Evolutionary conservation across 208 protist genomes (phyloP).

Genomic region (Entamoeba histolytica): DNA sequence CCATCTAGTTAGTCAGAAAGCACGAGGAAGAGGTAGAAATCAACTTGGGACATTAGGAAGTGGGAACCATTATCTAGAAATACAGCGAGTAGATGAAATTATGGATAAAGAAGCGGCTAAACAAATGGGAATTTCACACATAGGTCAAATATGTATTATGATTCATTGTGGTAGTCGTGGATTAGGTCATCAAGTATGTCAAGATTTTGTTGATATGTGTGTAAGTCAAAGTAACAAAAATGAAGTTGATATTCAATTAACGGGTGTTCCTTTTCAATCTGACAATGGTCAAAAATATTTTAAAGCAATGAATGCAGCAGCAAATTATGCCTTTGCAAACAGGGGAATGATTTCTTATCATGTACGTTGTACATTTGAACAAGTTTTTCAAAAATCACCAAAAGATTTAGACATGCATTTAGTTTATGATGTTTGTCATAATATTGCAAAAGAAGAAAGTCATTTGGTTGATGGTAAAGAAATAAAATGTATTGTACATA

Average conservation of each 20-base stretch:
- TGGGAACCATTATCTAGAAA: slow-evolving; percentile 56
- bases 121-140: slow-evolving; percentile 47
- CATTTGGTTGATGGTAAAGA: slow-evolving; percentile 46
- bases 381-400: slow-evolving; percentile 25
- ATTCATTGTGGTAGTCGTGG: slow-evolving; percentile 55
- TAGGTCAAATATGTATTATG: slow-evolving; percentile 43
- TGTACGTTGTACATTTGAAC: slow-evolving; percentile 35
- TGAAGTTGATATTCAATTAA: slow-evolving; percentile 45
- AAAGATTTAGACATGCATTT: slow-evolving; percentile 54
- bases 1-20: slow-evolving; percentile 37
- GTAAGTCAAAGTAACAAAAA: slow-evolving; percentile 46
- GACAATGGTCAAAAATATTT: slow-evolving; percentile 47
- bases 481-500: slow-evolving; percentile 48
- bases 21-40: slow-evolving; percentile 49
- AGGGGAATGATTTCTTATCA: slow-evolving; percentile 50
- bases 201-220: slow-evolving; percentile 35
- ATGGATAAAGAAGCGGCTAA: slow-evolving; percentile 43
- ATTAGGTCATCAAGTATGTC: slow-evolving; percentile 58
- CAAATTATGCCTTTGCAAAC: slow-evolving; percentile 62
- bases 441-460: slow-evolving; percentile 58
- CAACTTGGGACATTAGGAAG: slow-evolving; percentile 60
- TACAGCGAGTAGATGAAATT: slow-evolving; percentile 54
- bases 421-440: slow-evolving; percentile 64
- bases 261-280: slow-evolving; percentile 48
- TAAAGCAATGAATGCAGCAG: slow-evolving; percentile 43